phyloP scores from a whole-genome alignment of 805 yeast genomes.

The Lipomyces yamanashiensis region DNA sequence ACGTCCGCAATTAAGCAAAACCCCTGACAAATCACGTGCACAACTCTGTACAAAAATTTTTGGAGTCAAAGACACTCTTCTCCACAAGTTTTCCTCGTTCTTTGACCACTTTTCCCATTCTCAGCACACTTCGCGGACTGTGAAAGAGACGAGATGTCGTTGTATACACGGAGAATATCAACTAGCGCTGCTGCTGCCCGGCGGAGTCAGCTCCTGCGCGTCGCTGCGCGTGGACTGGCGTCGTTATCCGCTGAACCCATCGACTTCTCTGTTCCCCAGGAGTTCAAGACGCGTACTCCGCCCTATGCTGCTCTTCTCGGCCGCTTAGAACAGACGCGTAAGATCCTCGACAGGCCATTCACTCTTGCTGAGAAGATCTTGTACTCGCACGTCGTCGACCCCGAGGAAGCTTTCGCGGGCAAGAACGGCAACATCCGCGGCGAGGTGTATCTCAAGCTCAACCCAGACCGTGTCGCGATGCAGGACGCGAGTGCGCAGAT shows the following conservation, averaged over 20 bases:
- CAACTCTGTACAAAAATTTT: no score
- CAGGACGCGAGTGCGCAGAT: conserved; percentile 99
- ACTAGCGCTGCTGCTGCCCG: not conserved
- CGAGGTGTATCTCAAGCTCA: conserved; percentile 84
- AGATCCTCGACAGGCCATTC: conserved; percentile 73
- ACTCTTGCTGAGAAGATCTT: conserved; percentile 95
- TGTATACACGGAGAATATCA: conserved; percentile 3
- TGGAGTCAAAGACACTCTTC: not conserved
- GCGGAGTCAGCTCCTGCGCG: not conserved
- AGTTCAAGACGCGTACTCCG: conserved; percentile 74
- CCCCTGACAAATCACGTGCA: conserved; percentile 15
- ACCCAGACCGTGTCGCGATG: conserved; percentile 98
- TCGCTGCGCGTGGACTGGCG: conserved; percentile 23
- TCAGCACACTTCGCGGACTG: not conserved
- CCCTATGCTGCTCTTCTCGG: conserved; percentile 55
- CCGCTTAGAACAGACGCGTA: conserved; percentile 66
- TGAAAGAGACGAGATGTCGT: not conserved
- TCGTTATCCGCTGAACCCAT: conserved; percentile 17
- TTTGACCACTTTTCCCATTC: not conserved
- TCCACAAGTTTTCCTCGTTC: not conserved
- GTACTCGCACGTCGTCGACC: conserved; percentile 93
- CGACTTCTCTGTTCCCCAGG: conserved; percentile 56
- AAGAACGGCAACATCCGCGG: conserved; percentile 59
- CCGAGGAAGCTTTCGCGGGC: conserved; percentile 59
- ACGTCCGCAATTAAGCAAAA: not conserved